These are phyloP conservation scores for Puccinia polysora DNA, from an alignment of 1,284 basidiomycete genomes.

Conservation along the genomic window DNA sequence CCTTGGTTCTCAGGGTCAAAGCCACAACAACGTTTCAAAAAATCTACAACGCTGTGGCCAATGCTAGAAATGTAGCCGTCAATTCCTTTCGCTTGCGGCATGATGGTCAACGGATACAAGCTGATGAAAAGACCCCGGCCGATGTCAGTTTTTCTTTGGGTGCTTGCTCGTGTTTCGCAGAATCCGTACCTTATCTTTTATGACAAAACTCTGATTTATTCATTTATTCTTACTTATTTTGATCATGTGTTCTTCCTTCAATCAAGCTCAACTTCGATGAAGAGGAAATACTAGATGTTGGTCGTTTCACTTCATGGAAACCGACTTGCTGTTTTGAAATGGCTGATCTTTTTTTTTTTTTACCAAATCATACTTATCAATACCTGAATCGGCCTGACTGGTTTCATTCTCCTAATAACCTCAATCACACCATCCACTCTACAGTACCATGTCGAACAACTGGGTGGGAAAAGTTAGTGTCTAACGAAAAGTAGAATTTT, in stretches of 20 bases:
- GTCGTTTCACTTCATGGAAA: neutral
- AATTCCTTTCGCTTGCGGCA: slow-evolving; percentile 19
- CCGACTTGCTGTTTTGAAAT: neutral
- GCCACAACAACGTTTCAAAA: slow-evolving; percentile 18
- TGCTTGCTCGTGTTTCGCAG: neutral
- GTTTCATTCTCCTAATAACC: too few species aligned
- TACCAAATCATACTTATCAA: too few species aligned
- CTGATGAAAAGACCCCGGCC: slow-evolving; percentile 18
- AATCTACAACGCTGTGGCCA: slow-evolving; percentile 26
- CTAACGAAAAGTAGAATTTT: neutral
- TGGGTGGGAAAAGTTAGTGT: neutral
- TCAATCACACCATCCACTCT: neutral
- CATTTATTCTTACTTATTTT: too few species aligned
- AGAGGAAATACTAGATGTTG: slow-evolving; percentile 15
- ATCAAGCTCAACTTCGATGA: slow-evolving; percentile 1
- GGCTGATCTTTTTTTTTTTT: neutral
- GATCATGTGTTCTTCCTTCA: too few species aligned
- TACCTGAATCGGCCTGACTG: too few species aligned
- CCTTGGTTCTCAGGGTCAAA: slow-evolving; percentile 24
- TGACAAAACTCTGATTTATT: neutral
- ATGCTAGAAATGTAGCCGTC: neutral
- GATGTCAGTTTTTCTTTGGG: slow-evolving; percentile 1
- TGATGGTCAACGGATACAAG: slow-evolving; percentile 15
- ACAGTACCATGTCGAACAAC: neutral
- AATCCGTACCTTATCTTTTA: neutral